These are phyloP conservation scores for Tuber umbilicatum DNA, from an alignment of 495 filamentous ascomycete species.

Conservation along the genomic window DNA sequence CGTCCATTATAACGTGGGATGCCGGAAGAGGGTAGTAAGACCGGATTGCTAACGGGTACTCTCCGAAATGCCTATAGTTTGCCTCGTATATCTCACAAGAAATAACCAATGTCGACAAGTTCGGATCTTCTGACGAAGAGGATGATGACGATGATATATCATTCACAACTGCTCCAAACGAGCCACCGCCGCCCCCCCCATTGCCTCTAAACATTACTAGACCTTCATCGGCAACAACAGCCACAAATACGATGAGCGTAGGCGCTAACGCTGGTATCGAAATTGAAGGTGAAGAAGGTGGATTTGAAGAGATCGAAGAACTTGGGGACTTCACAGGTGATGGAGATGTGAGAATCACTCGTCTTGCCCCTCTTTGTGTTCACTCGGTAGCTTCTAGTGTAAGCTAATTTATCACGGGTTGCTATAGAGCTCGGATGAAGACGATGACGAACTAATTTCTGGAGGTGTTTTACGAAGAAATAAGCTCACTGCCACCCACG, in stretches of 20 bases:
- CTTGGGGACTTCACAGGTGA: conserved; percentile 35
- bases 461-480: conserved; percentile 23
- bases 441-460: conserved; percentile 31
- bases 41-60: conserved; percentile 34
- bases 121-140: conserved; percentile 39
- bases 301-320: conserved; percentile 38
- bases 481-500: conserved; percentile 33
- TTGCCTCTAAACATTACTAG: conserved; percentile 36
- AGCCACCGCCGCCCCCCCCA: conserved; percentile 37
- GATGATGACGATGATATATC: conserved; percentile 36
- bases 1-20: conserved; percentile 18
- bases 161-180: conserved; percentile 35
- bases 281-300: conserved; percentile 10
- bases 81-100: conserved; percentile 40
- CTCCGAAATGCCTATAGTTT: conserved; percentile 34
- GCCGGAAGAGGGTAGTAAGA: not conserved
- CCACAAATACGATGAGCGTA: conserved; percentile 7
- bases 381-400: not conserved
- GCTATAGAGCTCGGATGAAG: conserved; percentile 38
- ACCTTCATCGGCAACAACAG: conserved; percentile 7
- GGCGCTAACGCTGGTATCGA: conserved; percentile 3
- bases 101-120: conserved; percentile 42
- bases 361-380: not conserved
- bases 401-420: conserved; percentile 15
- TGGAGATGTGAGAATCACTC: conserved; percentile 30